Percentiles rank a stretch among this genome's conserved stretches.
phyloP scores from a whole-genome alignment of 2,329 filamentous ascomycete genomes.

The Xylaria sp. region DNA sequence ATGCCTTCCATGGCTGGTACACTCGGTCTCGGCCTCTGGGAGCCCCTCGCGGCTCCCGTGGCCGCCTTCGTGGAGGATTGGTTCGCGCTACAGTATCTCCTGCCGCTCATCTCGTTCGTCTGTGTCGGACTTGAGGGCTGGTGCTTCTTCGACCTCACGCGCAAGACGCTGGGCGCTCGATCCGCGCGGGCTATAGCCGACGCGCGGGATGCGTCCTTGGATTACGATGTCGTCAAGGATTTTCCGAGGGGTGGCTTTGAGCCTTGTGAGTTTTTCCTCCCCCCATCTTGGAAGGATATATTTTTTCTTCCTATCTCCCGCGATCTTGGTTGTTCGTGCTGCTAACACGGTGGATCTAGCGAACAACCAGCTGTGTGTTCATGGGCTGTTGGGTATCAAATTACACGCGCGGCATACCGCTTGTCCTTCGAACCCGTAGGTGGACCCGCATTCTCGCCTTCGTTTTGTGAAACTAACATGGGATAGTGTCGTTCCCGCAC shows the following conservation, averaged over 20 bases:
- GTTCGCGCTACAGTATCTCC: slow-evolving; percentile 36
- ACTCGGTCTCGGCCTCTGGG: slow-evolving; percentile 27
- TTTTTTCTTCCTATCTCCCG: no score
- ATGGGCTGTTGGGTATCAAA: slow-evolving; percentile 37
- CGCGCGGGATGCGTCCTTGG: slow-evolving; percentile 31
- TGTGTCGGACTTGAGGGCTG: slow-evolving; percentile 39
- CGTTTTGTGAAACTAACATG: slow-evolving; percentile 3
- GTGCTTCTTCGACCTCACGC: slow-evolving; percentile 41
- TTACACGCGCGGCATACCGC: slow-evolving; percentile 31
- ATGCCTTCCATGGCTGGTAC: slow-evolving; percentile 40
- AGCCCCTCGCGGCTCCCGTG: slow-evolving; percentile 31
- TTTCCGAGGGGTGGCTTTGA: slow-evolving; percentile 38
- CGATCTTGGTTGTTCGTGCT: no score
- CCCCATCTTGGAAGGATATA: not conserved
- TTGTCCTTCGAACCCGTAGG: slow-evolving; percentile 33
- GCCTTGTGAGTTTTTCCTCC: slow-evolving; percentile 30
- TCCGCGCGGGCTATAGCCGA: slow-evolving; percentile 36
- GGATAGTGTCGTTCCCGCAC: slow-evolving; percentile 22
- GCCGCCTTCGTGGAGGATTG: slow-evolving; percentile 31
- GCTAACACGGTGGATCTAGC: slow-evolving; percentile 23
- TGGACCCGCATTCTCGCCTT: not conserved
- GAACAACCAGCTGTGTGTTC: slow-evolving; percentile 41
- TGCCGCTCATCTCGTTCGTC: slow-evolving; percentile 40
- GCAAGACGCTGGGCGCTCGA: slow-evolving; percentile 38
- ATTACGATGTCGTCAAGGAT: slow-evolving; percentile 39